Evolutionary conservation across 139 green algal species (phyloP).

Genomic region (Edaphochlamys debaryana): DNA sequence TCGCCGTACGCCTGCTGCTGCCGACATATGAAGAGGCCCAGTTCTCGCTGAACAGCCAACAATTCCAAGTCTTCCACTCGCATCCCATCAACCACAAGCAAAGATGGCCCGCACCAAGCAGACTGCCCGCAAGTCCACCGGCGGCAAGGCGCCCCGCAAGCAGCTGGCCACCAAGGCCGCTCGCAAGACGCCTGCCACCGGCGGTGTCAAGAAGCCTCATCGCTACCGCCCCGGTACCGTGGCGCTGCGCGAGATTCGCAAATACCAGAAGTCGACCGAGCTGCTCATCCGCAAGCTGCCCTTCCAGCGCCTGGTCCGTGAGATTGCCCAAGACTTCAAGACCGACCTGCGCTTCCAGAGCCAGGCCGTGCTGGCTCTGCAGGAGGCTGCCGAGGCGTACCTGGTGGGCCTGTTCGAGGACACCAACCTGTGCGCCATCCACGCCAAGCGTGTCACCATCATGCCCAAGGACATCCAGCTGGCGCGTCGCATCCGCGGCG

Average conservation of each 20-base stretch:
- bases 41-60: too few species aligned
- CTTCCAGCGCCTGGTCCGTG: slow-evolving; percentile 95
- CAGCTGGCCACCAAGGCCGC: slow-evolving; percentile 95
- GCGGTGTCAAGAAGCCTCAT: slow-evolving; percentile 93
- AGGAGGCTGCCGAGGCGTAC: too few species aligned
- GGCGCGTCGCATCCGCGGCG: slow-evolving; percentile 61
- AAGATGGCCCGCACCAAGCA: slow-evolving; percentile 90
- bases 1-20: too few species aligned
- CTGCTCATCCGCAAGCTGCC: slow-evolving; percentile 96
- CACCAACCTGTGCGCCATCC: too few species aligned
- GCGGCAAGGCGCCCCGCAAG: slow-evolving; percentile 93
- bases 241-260: slow-evolving; percentile 92
- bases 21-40: too few species aligned
- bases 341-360: slow-evolving; percentile 98
- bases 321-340: slow-evolving; percentile 99
- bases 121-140: slow-evolving; percentile 87
- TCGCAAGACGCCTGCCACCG: slow-evolving; percentile 65
- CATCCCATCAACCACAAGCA: too few species aligned
- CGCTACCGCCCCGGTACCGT: slow-evolving; percentile 93
- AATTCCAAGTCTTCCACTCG: too few species aligned
- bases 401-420: too few species aligned
- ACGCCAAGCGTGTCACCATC: slow-evolving; percentile 84
- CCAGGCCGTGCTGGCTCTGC: slow-evolving; percentile 90
- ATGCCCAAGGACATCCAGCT: slow-evolving; percentile 71
- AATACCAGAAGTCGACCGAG: slow-evolving; percentile 95